Conservation (phyloP, 2,329 filamentous ascomycete genomes). For the Fusarium sp. region DNA sequence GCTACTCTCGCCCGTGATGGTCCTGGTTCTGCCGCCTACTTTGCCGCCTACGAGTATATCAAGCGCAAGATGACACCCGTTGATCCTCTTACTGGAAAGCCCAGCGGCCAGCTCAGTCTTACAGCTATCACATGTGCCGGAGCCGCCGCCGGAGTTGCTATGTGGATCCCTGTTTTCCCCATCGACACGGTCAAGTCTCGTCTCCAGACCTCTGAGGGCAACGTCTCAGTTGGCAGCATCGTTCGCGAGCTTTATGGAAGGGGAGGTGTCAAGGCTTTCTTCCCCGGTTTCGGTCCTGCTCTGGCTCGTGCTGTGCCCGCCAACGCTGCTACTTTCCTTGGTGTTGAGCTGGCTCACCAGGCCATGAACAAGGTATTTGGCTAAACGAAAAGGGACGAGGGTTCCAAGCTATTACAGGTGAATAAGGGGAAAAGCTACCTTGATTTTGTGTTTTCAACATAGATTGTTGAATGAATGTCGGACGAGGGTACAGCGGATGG, state of each 20-base stretch:
- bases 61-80: constrained; percentile 88
- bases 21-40: constrained; percentile 93
- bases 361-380: constrained; percentile 82
- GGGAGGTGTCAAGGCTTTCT: constrained; percentile 91
- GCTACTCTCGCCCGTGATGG: constrained; percentile 96
- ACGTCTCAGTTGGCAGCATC: constrained; percentile 82
- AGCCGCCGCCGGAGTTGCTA: constrained; percentile 91
- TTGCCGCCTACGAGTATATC: constrained; percentile 95
- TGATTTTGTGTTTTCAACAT: constrained; percentile 12
- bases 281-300: constrained; percentile 94
- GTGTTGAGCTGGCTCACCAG: constrained; percentile 85
- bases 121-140: constrained; percentile 87
- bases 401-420: neutral
- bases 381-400: constrained; percentile 11
- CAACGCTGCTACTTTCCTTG: constrained; percentile 94
- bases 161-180: constrained; percentile 99
- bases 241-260: constrained; percentile 83
- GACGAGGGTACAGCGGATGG: constrained; percentile 17
- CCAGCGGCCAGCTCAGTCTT: constrained; percentile 82
- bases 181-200: constrained; percentile 96
- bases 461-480: constrained; percentile 4
- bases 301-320: constrained; percentile 93
- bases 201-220: constrained; percentile 90
- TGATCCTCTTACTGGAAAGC: constrained; percentile 77
- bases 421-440: constrained; percentile 24